Conservation (phyloP, 257 asterid genomes). For the Solanum pinnatisectum region DNA sequence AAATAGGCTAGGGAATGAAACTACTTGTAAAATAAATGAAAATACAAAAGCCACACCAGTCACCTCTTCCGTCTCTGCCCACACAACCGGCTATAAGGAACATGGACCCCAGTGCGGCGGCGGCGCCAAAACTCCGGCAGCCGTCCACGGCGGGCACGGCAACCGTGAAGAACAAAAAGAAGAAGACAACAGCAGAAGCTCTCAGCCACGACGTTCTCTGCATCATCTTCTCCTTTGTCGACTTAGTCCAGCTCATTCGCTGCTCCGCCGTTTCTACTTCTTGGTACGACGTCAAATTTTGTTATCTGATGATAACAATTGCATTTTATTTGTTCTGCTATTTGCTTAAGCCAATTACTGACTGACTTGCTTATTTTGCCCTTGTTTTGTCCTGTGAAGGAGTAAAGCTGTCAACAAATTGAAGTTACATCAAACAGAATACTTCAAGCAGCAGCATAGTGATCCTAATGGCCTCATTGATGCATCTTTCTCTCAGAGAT, state of each 20-base stretch:
- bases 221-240: slow-evolving; percentile 59
- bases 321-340: background rate
- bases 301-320: background rate
- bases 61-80: background rate
- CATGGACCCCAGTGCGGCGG: background rate
- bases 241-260: slow-evolving; percentile 62
- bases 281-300: slow-evolving; percentile 31
- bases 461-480: slow-evolving; percentile 21
- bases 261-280: slow-evolving; percentile 87
- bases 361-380: background rate
- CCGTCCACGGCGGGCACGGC: background rate
- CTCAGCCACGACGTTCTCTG: slow-evolving; percentile 52
- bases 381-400: slow-evolving; percentile 29
- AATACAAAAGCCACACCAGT: background rate
- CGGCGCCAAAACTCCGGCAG: slow-evolving; percentile 20
- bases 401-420: slow-evolving; percentile 45
- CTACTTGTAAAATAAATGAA: background rate
- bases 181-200: slow-evolving; percentile 19
- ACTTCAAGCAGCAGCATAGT: slow-evolving; percentile 31
- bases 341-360: background rate
- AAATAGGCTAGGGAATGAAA: background rate
- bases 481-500: slow-evolving; percentile 28
- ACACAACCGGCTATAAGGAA: background rate
- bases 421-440: slow-evolving; percentile 59
- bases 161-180: slow-evolving; percentile 19